These are phyloP conservation scores for Nepenthes alata DNA, from an alignment of 179 eudicot genomes.

Conservation along the genomic window DNA sequence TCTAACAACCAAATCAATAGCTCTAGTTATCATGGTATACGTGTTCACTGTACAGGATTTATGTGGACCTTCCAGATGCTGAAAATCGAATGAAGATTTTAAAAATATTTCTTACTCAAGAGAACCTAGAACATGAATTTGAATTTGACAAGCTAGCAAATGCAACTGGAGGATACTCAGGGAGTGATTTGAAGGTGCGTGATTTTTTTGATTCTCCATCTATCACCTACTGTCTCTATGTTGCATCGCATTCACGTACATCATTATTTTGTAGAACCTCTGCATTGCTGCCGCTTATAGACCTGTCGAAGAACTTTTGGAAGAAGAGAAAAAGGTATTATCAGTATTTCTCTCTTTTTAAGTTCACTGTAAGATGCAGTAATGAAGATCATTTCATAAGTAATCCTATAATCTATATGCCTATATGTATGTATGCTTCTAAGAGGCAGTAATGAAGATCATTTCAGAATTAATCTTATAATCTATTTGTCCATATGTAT, in stretches of 20 bases:
- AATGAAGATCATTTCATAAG: neutral
- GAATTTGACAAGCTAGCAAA: constrained; percentile 63
- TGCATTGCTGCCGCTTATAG: constrained; percentile 97
- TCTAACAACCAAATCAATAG: neutral
- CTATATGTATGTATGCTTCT: neutral
- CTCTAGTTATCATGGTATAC: neutral
- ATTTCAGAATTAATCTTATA: neutral
- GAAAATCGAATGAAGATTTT: constrained; percentile 74
- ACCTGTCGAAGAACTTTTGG: constrained; percentile 95
- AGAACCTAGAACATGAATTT: constrained; percentile 60
- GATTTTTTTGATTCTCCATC: neutral
- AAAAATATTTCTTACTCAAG: constrained; percentile 72
- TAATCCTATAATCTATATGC: too few species aligned
- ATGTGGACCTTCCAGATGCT: constrained; percentile 92
- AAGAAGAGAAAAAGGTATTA: constrained; percentile 65
- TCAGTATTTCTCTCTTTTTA: neutral
- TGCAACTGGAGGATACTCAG: constrained; percentile 92
- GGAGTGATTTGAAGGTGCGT: constrained; percentile 88
- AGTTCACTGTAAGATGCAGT: neutral
- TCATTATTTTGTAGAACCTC: constrained; percentile 53
- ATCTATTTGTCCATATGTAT: too few species aligned
- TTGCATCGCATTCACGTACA: neutral
- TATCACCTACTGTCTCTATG: neutral
- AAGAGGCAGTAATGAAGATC: neutral
- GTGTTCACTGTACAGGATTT: constrained; percentile 42